Conservation (phyloP, 371 early-diverging fungal species). For the Circinella umbellata region DNA sequence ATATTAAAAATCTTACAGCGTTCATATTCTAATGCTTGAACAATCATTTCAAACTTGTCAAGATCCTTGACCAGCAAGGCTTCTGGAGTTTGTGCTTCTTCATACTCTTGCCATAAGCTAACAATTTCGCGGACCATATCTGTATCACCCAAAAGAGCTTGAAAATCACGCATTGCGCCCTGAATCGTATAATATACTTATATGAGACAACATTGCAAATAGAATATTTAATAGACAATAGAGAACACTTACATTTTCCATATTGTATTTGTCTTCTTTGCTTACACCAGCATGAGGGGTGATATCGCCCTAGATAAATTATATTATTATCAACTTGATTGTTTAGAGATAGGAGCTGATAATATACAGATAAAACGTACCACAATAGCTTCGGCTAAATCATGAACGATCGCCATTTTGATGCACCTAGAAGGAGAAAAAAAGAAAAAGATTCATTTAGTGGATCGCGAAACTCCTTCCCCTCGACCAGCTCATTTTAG, state of each 20-base stretch:
- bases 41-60: conserved; percentile 95
- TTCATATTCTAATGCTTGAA: conserved; percentile 93
- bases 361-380: conserved; percentile 28
- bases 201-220: background rate
- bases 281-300: conserved; percentile 83
- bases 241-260: conserved; percentile 62
- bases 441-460: background rate
- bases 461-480: background rate
- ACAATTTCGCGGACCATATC: conserved; percentile 72
- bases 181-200: conserved; percentile 15
- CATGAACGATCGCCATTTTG: conserved; percentile 92
- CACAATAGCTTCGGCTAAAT: conserved; percentile 89
- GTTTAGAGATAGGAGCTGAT: background rate
- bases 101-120: conserved; percentile 88
- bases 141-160: conserved; percentile 61
- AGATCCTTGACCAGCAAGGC: conserved; percentile 88
- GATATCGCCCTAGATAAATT: conserved; percentile 78
- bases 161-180: conserved; percentile 76
- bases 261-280: conserved; percentile 76
- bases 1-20: conserved; percentile 56
- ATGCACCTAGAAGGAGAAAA: conserved; percentile 56
- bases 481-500: background rate
- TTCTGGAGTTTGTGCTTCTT: conserved; percentile 76
- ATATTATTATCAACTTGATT: too few relatives aligned
- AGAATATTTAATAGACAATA: background rate